Conservation (phyloP, 139 green algal genomes). For the Astrephomene gubernaculifera region DNA sequence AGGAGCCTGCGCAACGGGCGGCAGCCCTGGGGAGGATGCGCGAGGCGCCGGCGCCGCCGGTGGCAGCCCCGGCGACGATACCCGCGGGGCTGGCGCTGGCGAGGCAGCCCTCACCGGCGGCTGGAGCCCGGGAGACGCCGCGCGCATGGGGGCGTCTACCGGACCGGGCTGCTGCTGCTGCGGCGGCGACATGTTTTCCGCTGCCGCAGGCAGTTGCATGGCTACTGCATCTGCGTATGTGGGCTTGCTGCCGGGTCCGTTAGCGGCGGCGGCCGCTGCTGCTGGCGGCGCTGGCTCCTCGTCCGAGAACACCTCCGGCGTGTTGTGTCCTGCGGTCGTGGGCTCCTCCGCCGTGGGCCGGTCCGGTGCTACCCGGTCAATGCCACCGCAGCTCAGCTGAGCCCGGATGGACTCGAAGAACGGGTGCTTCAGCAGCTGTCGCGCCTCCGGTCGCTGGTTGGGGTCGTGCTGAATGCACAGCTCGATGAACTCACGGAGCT, state of each 20-base stretch:
- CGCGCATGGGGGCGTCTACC: not conserved
- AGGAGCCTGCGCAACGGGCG: too few species aligned
- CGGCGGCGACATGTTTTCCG: too few species aligned
- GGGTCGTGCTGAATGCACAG: conserved; percentile 85
- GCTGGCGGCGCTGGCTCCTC: conserved; percentile 12
- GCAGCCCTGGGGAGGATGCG: not conserved
- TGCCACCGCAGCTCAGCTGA: conserved; percentile 34
- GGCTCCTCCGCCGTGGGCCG: conserved; percentile 38
- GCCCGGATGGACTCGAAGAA: conserved; percentile 88
- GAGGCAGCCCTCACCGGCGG: not conserved
- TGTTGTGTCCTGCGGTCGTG: conserved; percentile 4
- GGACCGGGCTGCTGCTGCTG: too few species aligned
- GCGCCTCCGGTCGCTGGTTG: conserved; percentile 78
- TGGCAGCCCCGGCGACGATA: not conserved
- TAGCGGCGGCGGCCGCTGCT: too few species aligned
- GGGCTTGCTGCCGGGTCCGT: too few species aligned
- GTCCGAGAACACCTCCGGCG: conserved; percentile 23
- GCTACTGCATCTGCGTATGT: too few species aligned
- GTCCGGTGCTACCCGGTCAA: conserved; percentile 9
- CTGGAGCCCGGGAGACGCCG: not conserved
- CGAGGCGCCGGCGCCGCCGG: too few species aligned
- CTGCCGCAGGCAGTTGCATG: too few species aligned
- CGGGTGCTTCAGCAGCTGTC: conserved; percentile 91
- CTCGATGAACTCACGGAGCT: conserved; percentile 91
- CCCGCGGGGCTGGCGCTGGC: not conserved